Base-by-base conservation (phyloP, 1,139 yeast genomes). In the Debaryomyces nepalensis region DNA sequence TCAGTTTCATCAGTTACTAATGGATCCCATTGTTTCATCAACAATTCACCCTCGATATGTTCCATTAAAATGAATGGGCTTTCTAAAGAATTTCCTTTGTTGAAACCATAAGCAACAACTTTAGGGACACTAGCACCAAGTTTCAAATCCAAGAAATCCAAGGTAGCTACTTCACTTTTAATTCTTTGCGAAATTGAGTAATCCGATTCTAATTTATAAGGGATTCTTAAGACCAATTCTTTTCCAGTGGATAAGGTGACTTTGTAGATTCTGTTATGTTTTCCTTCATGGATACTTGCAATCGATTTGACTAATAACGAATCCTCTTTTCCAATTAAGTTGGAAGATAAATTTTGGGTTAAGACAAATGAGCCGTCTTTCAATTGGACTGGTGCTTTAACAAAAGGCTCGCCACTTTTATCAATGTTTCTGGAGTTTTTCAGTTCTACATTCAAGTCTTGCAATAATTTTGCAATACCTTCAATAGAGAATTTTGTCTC, bases 11-110 rank as follows among this genome's bases (percentile, higher is more conserved):
- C 64, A 27, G 64, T 64, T 31, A 75, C 69, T 59, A 87, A 77
- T 21, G 99, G 98, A 49, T 87, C 81, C 99, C 99, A 93, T 48
- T 81, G 73, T 55, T 79, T 86, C 96, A 91, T 91, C 52, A 91
- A 72, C 45, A 87, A 75, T 27, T 83, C 85, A 39, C 97, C 97
- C 34, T 80, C 83, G 47, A 87, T 73, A 55, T 68, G 81, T 61
- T 91, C 97, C 82, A 86, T 79, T 51, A 93, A 72, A 43, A 87
- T 82, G 60, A 82, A 93, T 35, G 96, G 96, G 35, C 81, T 66
- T 43, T 81, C 79, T 32, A 90, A 58, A 10, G 81, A 75, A 59
- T 90, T 91, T 36, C 75, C 63, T 26, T 75, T 67, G 42, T 81
- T 77, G 26, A 81, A 72, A 43, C 87, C 86, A 70, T 86, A 93